Conservation (phyloP, 495 filamentous ascomycete genomes). For the Annulohypoxylon bovei region DNA sequence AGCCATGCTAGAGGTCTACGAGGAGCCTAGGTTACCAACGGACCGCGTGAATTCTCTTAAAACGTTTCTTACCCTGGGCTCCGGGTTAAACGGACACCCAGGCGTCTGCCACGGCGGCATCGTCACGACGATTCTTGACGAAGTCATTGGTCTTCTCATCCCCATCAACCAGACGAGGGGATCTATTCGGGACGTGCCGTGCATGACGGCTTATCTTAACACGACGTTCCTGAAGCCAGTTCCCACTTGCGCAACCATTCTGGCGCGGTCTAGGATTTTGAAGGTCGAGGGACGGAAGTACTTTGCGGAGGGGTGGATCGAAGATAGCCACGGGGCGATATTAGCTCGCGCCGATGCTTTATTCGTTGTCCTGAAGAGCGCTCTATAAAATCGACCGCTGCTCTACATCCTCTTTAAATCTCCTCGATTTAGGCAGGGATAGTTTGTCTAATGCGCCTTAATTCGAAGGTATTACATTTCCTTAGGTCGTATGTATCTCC, state of each 20-base stretch:
- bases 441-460: background rate
- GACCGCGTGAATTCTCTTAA: slow-evolving; percentile 54
- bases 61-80: slow-evolving; percentile 62
- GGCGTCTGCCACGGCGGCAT: slow-evolving; percentile 69
- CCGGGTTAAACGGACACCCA: slow-evolving; percentile 66
- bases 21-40: slow-evolving; percentile 40
- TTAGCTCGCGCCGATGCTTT: slow-evolving; percentile 59
- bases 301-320: slow-evolving; percentile 54
- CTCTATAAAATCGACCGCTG: slow-evolving; percentile 1
- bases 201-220: slow-evolving; percentile 68
- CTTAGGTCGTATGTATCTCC: background rate
- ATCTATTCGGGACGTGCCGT: slow-evolving; percentile 28
- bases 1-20: slow-evolving; percentile 59
- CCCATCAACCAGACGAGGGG: slow-evolving; percentile 54
- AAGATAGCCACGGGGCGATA: slow-evolving; percentile 51
- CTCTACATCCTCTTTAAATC: background rate
- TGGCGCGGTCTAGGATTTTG: slow-evolving; percentile 58
- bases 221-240: slow-evolving; percentile 65
- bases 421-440: background rate
- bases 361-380: slow-evolving; percentile 52
- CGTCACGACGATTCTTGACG: slow-evolving; percentile 65
- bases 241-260: slow-evolving; percentile 60
- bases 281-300: slow-evolving; percentile 59
- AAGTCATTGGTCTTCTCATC: slow-evolving; percentile 62
- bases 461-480: background rate